These are phyloP conservation scores for Lignosus rhinocerotis DNA, from an alignment of 1,284 basidiomycete species.

Conservation along the genomic window DNA sequence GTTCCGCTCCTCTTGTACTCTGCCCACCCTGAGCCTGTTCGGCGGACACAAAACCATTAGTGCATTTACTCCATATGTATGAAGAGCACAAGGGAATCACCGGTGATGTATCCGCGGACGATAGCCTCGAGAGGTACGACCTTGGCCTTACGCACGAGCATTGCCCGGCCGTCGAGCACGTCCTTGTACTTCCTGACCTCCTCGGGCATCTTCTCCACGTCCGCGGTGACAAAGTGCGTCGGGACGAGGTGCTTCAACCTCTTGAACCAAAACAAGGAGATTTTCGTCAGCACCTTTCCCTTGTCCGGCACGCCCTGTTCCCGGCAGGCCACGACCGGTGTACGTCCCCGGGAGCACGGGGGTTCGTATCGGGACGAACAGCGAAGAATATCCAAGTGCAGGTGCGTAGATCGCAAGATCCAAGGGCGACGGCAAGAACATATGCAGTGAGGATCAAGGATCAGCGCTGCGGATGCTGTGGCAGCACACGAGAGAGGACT, in stretches of 20 bases:
- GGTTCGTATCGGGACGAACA: not conserved
- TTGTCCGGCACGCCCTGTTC: conserved; percentile 90
- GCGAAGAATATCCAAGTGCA: not conserved
- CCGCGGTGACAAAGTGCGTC: conserved; percentile 82
- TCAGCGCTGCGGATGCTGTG: not conserved
- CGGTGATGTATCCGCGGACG: conserved; percentile 94
- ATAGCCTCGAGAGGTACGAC: conserved; percentile 97
- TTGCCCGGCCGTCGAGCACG: conserved; percentile 82
- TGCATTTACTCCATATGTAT: not conserved
- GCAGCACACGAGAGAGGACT: conserved; percentile 32
- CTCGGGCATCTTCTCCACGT: conserved; percentile 73
- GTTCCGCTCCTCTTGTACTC: conserved; percentile 92
- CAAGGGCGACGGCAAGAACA: no score
- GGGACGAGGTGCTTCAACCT: conserved; percentile 78
- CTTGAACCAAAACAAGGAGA: conserved; percentile 96
- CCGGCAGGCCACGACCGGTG: no score
- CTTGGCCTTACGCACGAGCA: conserved; percentile 90
- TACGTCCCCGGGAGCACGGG: no score
- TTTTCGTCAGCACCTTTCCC: conserved; percentile 86
- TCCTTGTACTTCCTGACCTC: conserved; percentile 70
- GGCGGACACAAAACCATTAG: not conserved
- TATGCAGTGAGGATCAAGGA: not conserved
- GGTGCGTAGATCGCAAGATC: not conserved
- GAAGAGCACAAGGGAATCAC: conserved; percentile 41
- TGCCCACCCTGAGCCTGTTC: conserved; percentile 87